A percentile compares a stretch with the other conserved stretches of the same genome.
Evolutionary conservation across 257 asterid species (phyloP).

Genomic region (Solanum ossicruentum): DNA sequence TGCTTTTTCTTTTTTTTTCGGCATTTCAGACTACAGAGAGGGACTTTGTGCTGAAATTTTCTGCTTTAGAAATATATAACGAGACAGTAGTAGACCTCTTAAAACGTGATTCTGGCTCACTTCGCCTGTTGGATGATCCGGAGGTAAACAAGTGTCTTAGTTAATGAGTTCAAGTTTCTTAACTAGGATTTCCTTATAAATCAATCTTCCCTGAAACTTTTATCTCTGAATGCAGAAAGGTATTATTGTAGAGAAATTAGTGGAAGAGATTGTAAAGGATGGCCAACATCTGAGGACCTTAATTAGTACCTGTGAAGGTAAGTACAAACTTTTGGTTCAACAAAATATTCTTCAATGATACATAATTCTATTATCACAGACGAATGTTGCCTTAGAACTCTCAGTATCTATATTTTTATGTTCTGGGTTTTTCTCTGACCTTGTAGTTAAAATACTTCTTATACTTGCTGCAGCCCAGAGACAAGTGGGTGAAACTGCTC

Average conservation of each 20-base stretch:
- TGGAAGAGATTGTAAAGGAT: constrained; percentile 69
- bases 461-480: constrained; percentile 69
- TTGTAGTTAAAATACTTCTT: constrained; percentile 3
- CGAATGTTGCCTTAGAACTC: neutral
- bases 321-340: neutral
- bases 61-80: constrained; percentile 88
- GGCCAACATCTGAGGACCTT: constrained; percentile 61
- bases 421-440: neutral
- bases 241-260: constrained; percentile 71
- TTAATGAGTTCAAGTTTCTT: neutral
- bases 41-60: constrained; percentile 68
- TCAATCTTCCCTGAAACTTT: neutral
- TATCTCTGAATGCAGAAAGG: constrained; percentile 58
- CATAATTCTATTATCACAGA: neutral
- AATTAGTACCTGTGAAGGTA: constrained; percentile 79
- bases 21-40: constrained; percentile 61
- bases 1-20: neutral
- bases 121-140: constrained; percentile 87
- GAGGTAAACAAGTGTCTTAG: constrained; percentile 32
- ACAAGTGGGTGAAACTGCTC: constrained; percentile 90
- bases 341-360: neutral
- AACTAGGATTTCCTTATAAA: neutral
- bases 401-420: neutral
- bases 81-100: constrained; percentile 91
- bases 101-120: constrained; percentile 74